Evolutionary conservation across 2,329 filamentous ascomycete species (phyloP), one percentile per base, ranked within the genome.

Genomic region (Phoma sp.): DNA sequence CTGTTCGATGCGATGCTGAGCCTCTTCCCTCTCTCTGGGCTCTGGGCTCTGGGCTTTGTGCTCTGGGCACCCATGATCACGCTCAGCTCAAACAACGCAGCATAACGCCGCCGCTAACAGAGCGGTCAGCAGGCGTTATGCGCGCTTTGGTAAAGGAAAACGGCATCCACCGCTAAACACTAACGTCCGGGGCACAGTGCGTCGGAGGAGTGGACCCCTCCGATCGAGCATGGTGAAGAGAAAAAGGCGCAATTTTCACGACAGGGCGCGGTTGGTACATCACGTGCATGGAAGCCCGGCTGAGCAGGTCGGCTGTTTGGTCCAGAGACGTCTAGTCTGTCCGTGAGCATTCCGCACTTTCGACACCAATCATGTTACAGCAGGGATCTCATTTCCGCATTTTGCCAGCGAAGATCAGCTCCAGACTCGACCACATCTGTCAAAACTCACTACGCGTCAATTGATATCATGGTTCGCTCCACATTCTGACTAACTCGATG

Each of bases 351-450:
- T 61, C 55, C 63, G 55, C 48, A 49, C 35, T 37, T 37, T 47
- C 52, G 60, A 70, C 56, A 63, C 69, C 67, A 68, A 69, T 67
- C 54, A 55, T 51, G 65, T 60, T 45, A 55, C 55, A 51, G 38
- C 47, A 62, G 54, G 65, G 67, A 64, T 63, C 59, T 61, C 63
- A 66, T 63, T 64, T 69, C 69, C 69, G 69, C 60, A 46, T 32
- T 48, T 43, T 49, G 50, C 39, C 43, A 49, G 51, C 58, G 39
- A 52, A 46, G 55, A 62, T 61, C 62, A 50, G 58, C 51, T 58
- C 58, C 59, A 60, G 56, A 55, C 51, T 40, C 25, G n/a, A 33
- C 21, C 15, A 31, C 4, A 31, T 12, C 41, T 39, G 36, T 50
- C 46, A 44, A 46, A 36, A 43, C 22, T 33, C 37, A 37, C 46